Base-by-base conservation (phyloP, 768 basidiomycete species). In the Pisolithus orientalis region DNA sequence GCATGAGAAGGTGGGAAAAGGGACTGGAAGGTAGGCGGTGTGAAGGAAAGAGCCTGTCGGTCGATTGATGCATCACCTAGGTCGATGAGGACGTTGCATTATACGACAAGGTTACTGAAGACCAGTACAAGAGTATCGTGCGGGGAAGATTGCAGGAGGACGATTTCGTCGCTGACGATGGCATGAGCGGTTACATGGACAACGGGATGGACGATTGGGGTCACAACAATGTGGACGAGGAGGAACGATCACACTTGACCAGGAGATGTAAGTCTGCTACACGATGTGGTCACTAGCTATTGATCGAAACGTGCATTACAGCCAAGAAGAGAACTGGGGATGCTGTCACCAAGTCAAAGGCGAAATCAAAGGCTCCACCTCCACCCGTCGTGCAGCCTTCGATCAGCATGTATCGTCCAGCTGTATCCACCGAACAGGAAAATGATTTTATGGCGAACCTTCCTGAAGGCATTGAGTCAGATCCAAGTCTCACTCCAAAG, bases 121-220 rank as follows among this genome's bases (percentile, higher is more conserved):
- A 90, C 9, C 85, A 93, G 59, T 99, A 98, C 68, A 81, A 79
- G 58, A 75, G 77, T 17, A 87, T 99, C 51, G 96, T 99, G 5
- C 80, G 79, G 51, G 83, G 84, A 1, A 78, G 96, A 16, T 76
- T 96, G 6, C 84, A 89, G 53, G 74, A 75, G 58, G 93, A 97
- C 57, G 96, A 99, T 66, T 99, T 99, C 56, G 90, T 98, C 17
- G 85, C 88, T 37, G 96, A 98, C 62, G 96, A 98, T 71, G 93
- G 93, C 27, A 79, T 87, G 0, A 79, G 75, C 13, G 96, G 92
- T 5, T 98, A 99, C 61, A 84, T 87, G 66, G 96, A 99, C 72
- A 91, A 96, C 63, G 96, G 96, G 5, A 85, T 93, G 84, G 96
- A 98, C 53, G 94, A 95, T 62, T 97, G 91, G 86, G 79, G 77